phyloP scores from a whole-genome alignment of 2,329 filamentous ascomycete genomes.

The Thelonectria olida region DNA sequence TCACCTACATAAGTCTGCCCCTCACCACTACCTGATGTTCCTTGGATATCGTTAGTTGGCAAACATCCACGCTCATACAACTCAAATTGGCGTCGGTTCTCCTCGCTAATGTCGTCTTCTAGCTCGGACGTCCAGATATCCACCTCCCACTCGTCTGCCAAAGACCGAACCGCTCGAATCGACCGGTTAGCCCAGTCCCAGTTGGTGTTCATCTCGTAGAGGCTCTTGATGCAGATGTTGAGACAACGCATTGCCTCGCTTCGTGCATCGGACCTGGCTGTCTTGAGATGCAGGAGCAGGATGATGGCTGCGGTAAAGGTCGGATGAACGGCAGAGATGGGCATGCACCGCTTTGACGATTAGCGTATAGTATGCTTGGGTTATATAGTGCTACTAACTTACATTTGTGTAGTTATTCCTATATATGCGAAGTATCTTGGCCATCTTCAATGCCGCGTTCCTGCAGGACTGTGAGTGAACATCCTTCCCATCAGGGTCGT shows the following conservation, averaged over 20 bases:
- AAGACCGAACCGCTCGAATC: slow-evolving; percentile 23
- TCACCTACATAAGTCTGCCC: slow-evolving; percentile 12
- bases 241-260: slow-evolving; percentile 26
- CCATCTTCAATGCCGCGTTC: slow-evolving; percentile 20
- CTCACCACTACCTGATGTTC: too few species aligned
- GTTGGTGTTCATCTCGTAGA: slow-evolving; percentile 30
- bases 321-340: slow-evolving; percentile 28
- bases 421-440: slow-evolving; percentile 28
- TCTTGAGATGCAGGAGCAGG: slow-evolving; percentile 25
- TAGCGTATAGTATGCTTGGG: too few species aligned
- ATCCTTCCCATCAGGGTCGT: slow-evolving; percentile 27
- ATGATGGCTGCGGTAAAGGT: slow-evolving; percentile 30
- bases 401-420: slow-evolving; percentile 26
- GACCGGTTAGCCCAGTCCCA: slow-evolving; percentile 32
- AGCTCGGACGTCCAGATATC: slow-evolving; percentile 22
- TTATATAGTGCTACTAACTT: not conserved
- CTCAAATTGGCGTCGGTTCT: slow-evolving; percentile 23
- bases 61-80: slow-evolving; percentile 23
- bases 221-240: slow-evolving; percentile 20
- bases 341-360: slow-evolving; percentile 12
- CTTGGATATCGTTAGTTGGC: too few species aligned
- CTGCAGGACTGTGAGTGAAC: slow-evolving; percentile 26
- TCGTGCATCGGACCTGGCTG: not conserved
- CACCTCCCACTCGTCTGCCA: slow-evolving; percentile 26
- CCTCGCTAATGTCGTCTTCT: slow-evolving; percentile 21